Evolutionary conservation across 2,329 filamentous ascomycete species (phyloP), one percentile per base, ranked within the genome.

Genomic region (Epichloe festucae): DNA sequence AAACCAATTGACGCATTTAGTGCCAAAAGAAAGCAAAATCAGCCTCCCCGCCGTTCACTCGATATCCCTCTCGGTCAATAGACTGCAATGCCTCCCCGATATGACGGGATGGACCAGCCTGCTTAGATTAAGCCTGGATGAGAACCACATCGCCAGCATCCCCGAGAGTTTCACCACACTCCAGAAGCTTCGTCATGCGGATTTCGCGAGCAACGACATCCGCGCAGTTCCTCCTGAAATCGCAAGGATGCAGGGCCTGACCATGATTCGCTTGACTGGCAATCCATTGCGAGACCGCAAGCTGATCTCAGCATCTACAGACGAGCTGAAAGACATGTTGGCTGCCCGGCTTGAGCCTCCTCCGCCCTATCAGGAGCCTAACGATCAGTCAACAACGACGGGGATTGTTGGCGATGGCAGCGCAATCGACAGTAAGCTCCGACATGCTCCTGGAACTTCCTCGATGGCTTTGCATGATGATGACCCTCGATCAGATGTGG

Each of bases 201-300:
- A 96, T 65, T 84, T 97, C 57, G 87, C 86, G 0, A 82, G 84
- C 58, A 98, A 98, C 62, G 82, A 93, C 56, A 81, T 98, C 46
- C 81, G 80, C 2, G 73, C 79, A 12, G 66, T 98, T 7, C 87
- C 93, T 34, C 77, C 87, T 0, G 82, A 82, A 56, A 79, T 97
- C 53, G 85, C 84, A 5, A 72, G 79, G 27, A 95, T 97, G 89
- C 81, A 88, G 5, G 82, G 70, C 44, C 70, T 98, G 10, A 76
- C 81, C 19, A 83, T 83, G 63, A 77, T 97, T 42, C 81, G 84
- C 4, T 73, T 98, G 35, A 83, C 82, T 43, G 89, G 89, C n/a
- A 98, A 98, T 60, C 93, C 93, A 0, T 71, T 98, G 14, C 78
- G 87, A 14, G 89, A 96, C 63, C 89, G 86, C 63, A 95, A 89